These are phyloP conservation scores for Gregarina niphandrodes DNA, from an alignment of 169 alveolate species.

Conservation along the genomic window DNA sequence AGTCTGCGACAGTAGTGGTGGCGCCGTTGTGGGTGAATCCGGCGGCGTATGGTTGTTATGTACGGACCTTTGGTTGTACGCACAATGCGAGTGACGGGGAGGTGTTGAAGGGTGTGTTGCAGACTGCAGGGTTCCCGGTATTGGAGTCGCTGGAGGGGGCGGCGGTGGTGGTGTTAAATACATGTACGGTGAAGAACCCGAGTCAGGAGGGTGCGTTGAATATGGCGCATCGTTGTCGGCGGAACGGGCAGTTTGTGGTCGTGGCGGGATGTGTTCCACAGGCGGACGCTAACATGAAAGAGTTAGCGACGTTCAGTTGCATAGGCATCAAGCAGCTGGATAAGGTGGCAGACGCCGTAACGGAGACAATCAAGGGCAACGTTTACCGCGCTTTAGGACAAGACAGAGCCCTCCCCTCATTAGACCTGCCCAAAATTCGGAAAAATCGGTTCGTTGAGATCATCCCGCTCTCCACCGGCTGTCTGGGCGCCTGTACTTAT, in stretches of 20 bases:
- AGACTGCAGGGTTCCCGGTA: background rate
- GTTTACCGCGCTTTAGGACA: background rate
- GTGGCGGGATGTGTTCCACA: slow-evolving; percentile 86
- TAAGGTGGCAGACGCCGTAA: slow-evolving; percentile 6
- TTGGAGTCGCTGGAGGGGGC: background rate
- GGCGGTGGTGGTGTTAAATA: background rate
- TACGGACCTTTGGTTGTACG: slow-evolving; percentile 91
- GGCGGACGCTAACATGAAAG: slow-evolving; percentile 45
- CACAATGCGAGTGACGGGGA: slow-evolving; percentile 90
- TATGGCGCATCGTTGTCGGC: slow-evolving; percentile 13
- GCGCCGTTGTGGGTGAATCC: slow-evolving; percentile 24
- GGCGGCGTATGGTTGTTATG: slow-evolving; percentile 53
- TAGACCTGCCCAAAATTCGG: slow-evolving; percentile 88
- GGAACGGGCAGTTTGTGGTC: slow-evolving; percentile 38
- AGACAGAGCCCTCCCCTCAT: slow-evolving; percentile 45
- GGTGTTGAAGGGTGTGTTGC: slow-evolving; percentile 53
- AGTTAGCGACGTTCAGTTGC: slow-evolving; percentile 21
- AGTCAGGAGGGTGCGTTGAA: slow-evolving; percentile 71
- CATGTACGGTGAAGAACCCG: slow-evolving; percentile 87
- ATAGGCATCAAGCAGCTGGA: slow-evolving; percentile 36
- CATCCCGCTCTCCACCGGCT: slow-evolving; percentile 82
- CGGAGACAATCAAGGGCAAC: background rate
- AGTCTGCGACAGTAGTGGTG: background rate
- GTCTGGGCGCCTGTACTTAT: slow-evolving; percentile 90
- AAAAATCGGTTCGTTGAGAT: slow-evolving; percentile 69